Percentiles rank a stretch among this genome's conserved stretches.
phyloP scores from a whole-genome alignment of 768 basidiomycete genomes.

The Leccinellum luteum region DNA sequence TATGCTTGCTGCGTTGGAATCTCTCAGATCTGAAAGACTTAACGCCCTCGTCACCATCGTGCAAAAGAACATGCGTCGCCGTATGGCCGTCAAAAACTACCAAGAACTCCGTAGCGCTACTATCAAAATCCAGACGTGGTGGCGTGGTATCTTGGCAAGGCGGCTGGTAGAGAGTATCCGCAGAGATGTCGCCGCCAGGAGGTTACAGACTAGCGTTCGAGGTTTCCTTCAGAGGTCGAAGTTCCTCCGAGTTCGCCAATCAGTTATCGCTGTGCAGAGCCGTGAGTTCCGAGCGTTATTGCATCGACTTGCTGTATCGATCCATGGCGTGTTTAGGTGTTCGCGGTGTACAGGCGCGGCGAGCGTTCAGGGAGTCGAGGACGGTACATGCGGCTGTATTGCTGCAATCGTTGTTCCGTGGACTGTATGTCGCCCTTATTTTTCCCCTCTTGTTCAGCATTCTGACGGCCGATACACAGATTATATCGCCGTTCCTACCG shows the following conservation, averaged over 20 bases:
- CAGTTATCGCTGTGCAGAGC: slow-evolving; percentile 76
- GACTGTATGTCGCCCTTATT: slow-evolving; percentile 66
- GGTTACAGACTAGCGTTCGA: slow-evolving; percentile 72
- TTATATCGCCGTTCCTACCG: slow-evolving; percentile 52
- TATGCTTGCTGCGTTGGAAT: slow-evolving; percentile 95
- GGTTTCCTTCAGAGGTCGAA: slow-evolving; percentile 69
- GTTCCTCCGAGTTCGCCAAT: slow-evolving; percentile 60
- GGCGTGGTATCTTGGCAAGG: slow-evolving; percentile 83
- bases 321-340: slow-evolving; percentile 44
- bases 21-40: slow-evolving; percentile 81
- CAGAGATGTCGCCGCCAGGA: slow-evolving; percentile 69
- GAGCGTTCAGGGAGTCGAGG: slow-evolving; percentile 53
- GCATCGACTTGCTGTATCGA: slow-evolving; percentile 6
- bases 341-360: slow-evolving; percentile 73
- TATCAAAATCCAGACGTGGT: slow-evolving; percentile 90
- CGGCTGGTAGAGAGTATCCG: slow-evolving; percentile 68
- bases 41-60: slow-evolving; percentile 92
- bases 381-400: slow-evolving; percentile 59
- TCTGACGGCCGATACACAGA: slow-evolving; percentile 34
- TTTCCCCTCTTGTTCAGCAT: background rate
- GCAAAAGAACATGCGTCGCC: slow-evolving; percentile 94
- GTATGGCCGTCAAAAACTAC: slow-evolving; percentile 82
- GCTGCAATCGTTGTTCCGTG: slow-evolving; percentile 84
- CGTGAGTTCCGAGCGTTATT: slow-evolving; percentile 51
- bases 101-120: slow-evolving; percentile 65